Base-by-base conservation (phyloP, 306 rosid genomes). In the Glycine soja region DNA sequence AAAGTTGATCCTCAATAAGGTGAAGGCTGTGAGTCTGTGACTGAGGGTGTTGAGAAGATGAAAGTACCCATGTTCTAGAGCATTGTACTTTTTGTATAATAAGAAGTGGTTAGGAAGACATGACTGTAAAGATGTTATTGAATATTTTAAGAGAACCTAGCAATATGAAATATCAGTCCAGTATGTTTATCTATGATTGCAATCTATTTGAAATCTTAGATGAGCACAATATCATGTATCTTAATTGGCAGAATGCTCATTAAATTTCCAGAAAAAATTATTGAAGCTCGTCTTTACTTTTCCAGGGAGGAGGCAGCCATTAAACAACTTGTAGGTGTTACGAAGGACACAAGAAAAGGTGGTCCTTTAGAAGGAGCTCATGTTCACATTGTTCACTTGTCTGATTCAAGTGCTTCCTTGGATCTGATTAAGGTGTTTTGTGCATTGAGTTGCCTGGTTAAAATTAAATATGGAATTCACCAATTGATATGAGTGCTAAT, bases 281-380 rank as follows among this genome's bases (percentile, higher is more conserved):
- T 14, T 42, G 13, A 59, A 54, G 10, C n/a, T 80, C 6, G 40
- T 80, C 10, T 62, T 72, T 42, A 54, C 63, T 75, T 72, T 74
- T 38, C 52, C 87, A 95, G 99, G 99, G 99, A 95, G 85, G 85
- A 91, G 86, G 98, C 92, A 79, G 98, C 99, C 53, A 88, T 95
- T 69, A 88, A 77, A 81, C 88, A 93, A 81, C 96, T 95, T 63
- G 83, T 93, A 77, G 83, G 83, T n/a, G 90, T 85, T 80, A 69
- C 99, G 42, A 88, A 89, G 83, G 89, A 89, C 83, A 95, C 97
- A 42, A 85, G 85, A 82, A 74, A 9, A 13, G 97, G 96, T 24
- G 97, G 96, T 82, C 66, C 90, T 38, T 86, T 93, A 56, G 93
- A 90, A 85, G 99, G 99, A 87, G 96, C 99, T 70, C 99, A 90